These are phyloP conservation scores for Aegilops longissima DNA, from an alignment of 176 grass and related monocot genomes.

Conservation along the genomic window DNA sequence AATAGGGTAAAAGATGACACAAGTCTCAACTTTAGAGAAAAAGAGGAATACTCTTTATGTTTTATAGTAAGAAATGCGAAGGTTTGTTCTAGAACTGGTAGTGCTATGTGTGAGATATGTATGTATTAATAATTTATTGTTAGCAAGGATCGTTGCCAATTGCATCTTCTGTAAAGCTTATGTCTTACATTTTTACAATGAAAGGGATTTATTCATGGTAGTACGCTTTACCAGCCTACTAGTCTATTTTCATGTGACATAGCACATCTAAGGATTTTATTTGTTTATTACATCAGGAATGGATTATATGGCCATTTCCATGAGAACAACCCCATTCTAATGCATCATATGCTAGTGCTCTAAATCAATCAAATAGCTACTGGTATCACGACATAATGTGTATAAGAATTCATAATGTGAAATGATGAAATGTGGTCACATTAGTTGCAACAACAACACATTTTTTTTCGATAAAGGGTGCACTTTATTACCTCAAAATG, in stretches of 20 bases:
- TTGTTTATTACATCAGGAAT: too few species aligned
- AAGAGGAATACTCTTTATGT: background rate
- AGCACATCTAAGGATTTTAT: too few species aligned
- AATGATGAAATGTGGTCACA: background rate
- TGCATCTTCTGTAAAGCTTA: conserved; percentile 11
- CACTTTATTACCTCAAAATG: too few species aligned
- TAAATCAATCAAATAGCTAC: background rate
- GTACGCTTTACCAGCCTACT: background rate
- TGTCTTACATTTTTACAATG: background rate
- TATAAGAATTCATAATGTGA: background rate
- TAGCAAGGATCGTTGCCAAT: background rate
- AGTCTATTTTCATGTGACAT: background rate
- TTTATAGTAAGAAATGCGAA: background rate
- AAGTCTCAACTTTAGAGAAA: too few species aligned
- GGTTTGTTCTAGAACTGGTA: background rate
- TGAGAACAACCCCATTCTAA: background rate
- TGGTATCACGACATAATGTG: background rate
- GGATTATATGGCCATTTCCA: too few species aligned
- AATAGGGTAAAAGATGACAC: too few species aligned
- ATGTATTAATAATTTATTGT: background rate
- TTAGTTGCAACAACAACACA: background rate
- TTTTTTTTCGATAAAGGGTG: too few species aligned
- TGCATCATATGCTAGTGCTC: conserved; percentile 13
- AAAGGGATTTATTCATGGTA: background rate
- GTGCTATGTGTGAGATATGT: background rate